A percentile compares a stretch with the other conserved stretches of the same genome.
phyloP scores from a whole-genome alignment of 768 basidiomycete species.

The Tremella yokohamensis region DNA sequence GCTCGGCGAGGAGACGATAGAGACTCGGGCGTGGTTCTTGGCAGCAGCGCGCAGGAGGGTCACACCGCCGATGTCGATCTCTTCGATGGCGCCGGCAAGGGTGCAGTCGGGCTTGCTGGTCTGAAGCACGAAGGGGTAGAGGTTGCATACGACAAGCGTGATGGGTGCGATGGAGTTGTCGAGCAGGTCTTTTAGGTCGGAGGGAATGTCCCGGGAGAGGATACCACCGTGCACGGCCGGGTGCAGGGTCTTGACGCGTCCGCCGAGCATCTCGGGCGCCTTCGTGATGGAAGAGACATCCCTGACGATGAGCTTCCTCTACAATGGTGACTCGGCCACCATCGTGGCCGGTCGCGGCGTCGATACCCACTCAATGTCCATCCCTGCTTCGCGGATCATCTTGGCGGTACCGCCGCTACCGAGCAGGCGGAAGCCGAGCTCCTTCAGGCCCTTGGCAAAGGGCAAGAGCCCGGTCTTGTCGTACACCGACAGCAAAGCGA shows the following conservation, averaged over 20 bases:
- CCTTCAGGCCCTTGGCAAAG: constrained; percentile 76
- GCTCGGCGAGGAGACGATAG: constrained; percentile 58
- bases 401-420: constrained; percentile 98
- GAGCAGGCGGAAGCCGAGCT: constrained; percentile 77
- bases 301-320: constrained; percentile 54
- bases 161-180: constrained; percentile 85
- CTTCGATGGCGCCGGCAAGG: constrained; percentile 87
- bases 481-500: constrained; percentile 82
- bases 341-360: background rate
- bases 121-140: constrained; percentile 93
- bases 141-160: constrained; percentile 96
- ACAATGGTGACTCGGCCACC: background rate
- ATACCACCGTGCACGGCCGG: constrained; percentile 98
- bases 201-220: constrained; percentile 83
- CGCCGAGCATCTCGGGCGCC: constrained; percentile 97
- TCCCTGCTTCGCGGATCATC: constrained; percentile 88
- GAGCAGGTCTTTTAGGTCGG: constrained; percentile 80
- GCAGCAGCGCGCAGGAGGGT: constrained; percentile 95
- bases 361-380: constrained; percentile 76
- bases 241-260: constrained; percentile 95
- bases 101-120: constrained; percentile 77
- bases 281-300: constrained; percentile 97
- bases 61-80: constrained; percentile 98
- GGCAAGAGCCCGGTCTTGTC: constrained; percentile 89
- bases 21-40: constrained; percentile 93